Conservation (phyloP, 2,329 filamentous ascomycete genomes). For the Claviceps monticola region DNA sequence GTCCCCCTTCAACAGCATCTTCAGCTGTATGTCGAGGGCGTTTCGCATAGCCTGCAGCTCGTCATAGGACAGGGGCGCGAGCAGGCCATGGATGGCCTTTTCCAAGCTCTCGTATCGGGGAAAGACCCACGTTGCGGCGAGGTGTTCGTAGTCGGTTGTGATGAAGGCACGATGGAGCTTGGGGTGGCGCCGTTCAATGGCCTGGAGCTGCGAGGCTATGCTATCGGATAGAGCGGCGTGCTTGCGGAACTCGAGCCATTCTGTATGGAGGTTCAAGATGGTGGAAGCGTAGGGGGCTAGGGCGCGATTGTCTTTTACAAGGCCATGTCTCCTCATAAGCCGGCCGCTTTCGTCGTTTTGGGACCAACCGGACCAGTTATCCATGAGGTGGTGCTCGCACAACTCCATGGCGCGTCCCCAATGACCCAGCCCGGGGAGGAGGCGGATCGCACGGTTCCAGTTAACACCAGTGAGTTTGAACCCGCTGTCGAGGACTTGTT, state of each 20-base stretch:
- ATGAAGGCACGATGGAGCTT: conserved; percentile 27
- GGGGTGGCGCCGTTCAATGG: conserved; percentile 27
- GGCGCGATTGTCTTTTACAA: conserved; percentile 21
- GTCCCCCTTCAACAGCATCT: not conserved
- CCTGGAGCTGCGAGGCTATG: conserved; percentile 24
- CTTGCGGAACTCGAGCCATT: conserved; percentile 35
- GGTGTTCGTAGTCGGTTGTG: conserved; percentile 16
- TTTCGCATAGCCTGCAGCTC: conserved; percentile 16
- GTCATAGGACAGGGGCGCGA: conserved; percentile 16
- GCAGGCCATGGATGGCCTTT: conserved; percentile 15
- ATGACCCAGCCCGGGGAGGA: conserved; percentile 46
- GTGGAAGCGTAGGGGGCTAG: conserved; percentile 23
- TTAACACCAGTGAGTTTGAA: conserved; percentile 63
- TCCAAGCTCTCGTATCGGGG: conserved; percentile 13
- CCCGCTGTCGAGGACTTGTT: conserved; percentile 46
- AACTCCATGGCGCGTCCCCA: conserved; percentile 54
- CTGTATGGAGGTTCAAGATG: conserved; percentile 32
- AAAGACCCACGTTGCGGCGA: conserved; percentile 14
- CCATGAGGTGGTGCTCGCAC: conserved; percentile 69
- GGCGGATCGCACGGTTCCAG: conserved; percentile 67
- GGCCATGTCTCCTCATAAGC: conserved; percentile 21
- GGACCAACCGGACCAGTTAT: conserved; percentile 62
- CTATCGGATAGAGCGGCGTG: conserved; percentile 34
- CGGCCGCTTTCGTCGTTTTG: conserved; percentile 7
- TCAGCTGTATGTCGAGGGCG: conserved; percentile 10